Base-by-base conservation (phyloP, 495 filamentous ascomycete species). In the Aspergillus heteromorphus region DNA sequence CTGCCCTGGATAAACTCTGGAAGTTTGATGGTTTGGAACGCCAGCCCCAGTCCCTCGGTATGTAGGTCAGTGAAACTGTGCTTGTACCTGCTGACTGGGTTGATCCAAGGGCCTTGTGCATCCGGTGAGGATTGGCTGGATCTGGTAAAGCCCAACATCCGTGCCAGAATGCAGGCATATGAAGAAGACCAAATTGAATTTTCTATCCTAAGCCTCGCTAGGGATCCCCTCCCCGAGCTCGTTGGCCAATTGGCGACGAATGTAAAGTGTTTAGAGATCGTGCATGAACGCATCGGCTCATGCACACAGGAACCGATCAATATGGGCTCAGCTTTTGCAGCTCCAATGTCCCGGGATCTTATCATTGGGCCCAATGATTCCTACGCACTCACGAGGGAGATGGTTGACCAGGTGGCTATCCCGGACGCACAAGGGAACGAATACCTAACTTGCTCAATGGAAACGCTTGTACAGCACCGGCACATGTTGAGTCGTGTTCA, bases 11-110 rank as follows among this genome's bases (percentile, higher is more conserved):
- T 6, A 73, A 82, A 30, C 78, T 96, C 14, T 98, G 91, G 90
- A 88, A 90, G 56, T 84, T 98, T 6, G 93, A 98, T 64, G 93
- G 93, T 2, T 74, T 98, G 6, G 82, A 91, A 67, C 71, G 73
- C 27, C 81, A 84, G 57, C 93, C 93, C 11, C 76, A 84, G 38
- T 78, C 79, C 53, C 71, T 96, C 29, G 88, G 90, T 86, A 72
- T 61, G 73, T 65, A 18, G 30, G 21, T 11, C 13, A 31, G 16
- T 23, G 23, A 38, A 16, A 5, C 20, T 41, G 20, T 14, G 19
- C 29, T 45, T 10, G 21, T 6, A 2, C 4, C 8, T 17, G 30
- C 47, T 62, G 6, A 58, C 36, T 18, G n/a, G 8, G 31, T 25
- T 13, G 31, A 30, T 10, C 2, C 25, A 25, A 61, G 78, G 70